Conservation (phyloP, 768 basidiomycete species). For the Saitozyma podzolica region DNA sequence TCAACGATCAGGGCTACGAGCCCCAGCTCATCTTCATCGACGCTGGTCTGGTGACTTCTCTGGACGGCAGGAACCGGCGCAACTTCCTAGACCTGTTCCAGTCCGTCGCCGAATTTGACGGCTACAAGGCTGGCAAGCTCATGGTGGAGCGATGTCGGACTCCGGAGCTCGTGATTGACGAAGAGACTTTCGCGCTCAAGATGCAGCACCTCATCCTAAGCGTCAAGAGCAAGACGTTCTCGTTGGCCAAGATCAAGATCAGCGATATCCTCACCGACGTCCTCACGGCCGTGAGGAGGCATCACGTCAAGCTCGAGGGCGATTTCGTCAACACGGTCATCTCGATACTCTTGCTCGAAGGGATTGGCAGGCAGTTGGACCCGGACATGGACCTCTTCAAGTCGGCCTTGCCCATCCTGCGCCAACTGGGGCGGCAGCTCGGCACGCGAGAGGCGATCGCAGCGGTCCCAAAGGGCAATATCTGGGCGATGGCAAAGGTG, state of each 20-base stretch:
- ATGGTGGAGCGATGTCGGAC: constrained; percentile 94
- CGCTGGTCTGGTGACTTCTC: constrained; percentile 87
- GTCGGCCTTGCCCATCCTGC: constrained; percentile 86
- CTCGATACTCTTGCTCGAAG: constrained; percentile 87
- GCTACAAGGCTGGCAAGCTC: constrained; percentile 88
- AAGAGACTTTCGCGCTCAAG: constrained; percentile 93
- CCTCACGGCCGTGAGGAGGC: constrained; percentile 75
- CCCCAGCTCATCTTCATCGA: constrained; percentile 97
- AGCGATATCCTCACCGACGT: constrained; percentile 90
- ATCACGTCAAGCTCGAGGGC: constrained; percentile 98
- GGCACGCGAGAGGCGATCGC: constrained; percentile 67
- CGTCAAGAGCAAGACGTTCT: constrained; percentile 96
- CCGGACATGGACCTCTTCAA: constrained; percentile 92
- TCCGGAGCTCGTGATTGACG: constrained; percentile 84
- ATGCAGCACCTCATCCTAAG: constrained; percentile 93
- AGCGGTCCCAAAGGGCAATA: constrained; percentile 66
- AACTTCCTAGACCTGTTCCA: constrained; percentile 98
- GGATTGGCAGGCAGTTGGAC: constrained; percentile 91
- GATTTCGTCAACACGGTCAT: constrained; percentile 99
- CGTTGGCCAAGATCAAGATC: constrained; percentile 93
- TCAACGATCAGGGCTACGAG: constrained; percentile 72
- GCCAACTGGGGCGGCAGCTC: constrained; percentile 90
- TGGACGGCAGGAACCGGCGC: constrained; percentile 74
- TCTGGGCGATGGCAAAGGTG: constrained; percentile 87
- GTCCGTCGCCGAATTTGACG: constrained; percentile 94